Conservation (phyloP, 345 rosid species). For the Firmiana major region DNA sequence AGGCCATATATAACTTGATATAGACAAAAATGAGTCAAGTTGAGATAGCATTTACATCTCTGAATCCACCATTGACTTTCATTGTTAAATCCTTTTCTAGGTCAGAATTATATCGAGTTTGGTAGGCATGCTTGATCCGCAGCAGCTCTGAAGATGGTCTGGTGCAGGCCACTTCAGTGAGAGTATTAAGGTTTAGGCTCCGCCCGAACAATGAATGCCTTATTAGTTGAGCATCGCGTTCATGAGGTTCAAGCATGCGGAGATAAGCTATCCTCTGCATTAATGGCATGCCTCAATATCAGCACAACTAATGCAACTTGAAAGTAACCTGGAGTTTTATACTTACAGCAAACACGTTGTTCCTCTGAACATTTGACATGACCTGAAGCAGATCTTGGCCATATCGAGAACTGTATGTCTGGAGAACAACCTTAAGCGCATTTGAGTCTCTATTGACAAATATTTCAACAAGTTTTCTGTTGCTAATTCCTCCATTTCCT, state of each 20-base stretch:
- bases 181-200: conserved; percentile 14
- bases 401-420: conserved; percentile 16
- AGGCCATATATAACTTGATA: not conserved
- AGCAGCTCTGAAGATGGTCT: conserved; percentile 27
- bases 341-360: conserved; percentile 25
- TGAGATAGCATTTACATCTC: conserved; percentile 17
- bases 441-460: conserved; percentile 16
- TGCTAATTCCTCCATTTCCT: conserved; percentile 19
- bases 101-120: conserved; percentile 19
- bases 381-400: conserved; percentile 22
- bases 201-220: conserved; percentile 17
- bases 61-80: conserved; percentile 23
- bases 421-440: conserved; percentile 14
- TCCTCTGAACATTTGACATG: conserved; percentile 12
- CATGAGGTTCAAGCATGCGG: conserved; percentile 20
- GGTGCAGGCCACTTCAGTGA: conserved; percentile 29
- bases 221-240: conserved; percentile 31
- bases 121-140: conserved; percentile 20
- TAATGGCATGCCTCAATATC: not conserved
- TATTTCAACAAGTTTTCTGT: conserved; percentile 17
- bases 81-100: conserved; percentile 23
- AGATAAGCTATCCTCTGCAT: conserved; percentile 28
- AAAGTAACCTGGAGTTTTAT: not conserved
- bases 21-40: not conserved
- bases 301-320: not conserved